Percentiles rank a stretch among this genome's conserved stretches.
Conservation (phyloP, 148 eudicot genomes). For the Polygonum maritimum region DNA sequence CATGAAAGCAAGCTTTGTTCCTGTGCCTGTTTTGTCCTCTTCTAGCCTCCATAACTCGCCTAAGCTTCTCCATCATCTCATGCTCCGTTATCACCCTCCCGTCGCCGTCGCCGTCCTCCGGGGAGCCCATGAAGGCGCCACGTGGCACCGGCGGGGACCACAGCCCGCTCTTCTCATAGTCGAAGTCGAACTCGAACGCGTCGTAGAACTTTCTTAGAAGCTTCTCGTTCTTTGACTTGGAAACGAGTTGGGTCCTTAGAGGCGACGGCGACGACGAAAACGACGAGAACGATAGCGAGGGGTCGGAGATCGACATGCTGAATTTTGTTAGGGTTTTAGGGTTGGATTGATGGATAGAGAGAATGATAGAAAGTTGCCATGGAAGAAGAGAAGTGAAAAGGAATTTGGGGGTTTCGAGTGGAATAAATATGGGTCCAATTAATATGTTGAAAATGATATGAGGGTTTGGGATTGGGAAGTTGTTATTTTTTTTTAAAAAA, state of each 20-base stretch:
- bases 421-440: background rate
- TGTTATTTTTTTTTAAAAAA: slow-evolving; percentile 22
- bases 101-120: background rate
- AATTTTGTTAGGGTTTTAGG: background rate
- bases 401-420: background rate
- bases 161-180: slow-evolving; percentile 40
- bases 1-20: slow-evolving; percentile 23
- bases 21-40: slow-evolving; percentile 6
- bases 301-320: slow-evolving; percentile 8
- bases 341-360: background rate
- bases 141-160: slow-evolving; percentile 57
- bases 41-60: slow-evolving; percentile 23
- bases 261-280: slow-evolving; percentile 14
- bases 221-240: slow-evolving; percentile 37
- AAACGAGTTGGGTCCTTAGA: slow-evolving; percentile 27
- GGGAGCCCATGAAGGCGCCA: slow-evolving; percentile 25
- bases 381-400: background rate
- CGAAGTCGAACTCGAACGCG: slow-evolving; percentile 43
- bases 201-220: slow-evolving; percentile 45
- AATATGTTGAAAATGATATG: slow-evolving; percentile 10
- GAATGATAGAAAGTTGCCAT: background rate
- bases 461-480: slow-evolving; percentile 14
- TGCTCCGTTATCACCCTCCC: slow-evolving; percentile 22
- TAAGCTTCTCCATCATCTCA: slow-evolving; percentile 30
- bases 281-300: slow-evolving; percentile 14